Base-by-base conservation (phyloP, 1,284 basidiomycete species). In the Phaffia rhodozyma region DNA sequence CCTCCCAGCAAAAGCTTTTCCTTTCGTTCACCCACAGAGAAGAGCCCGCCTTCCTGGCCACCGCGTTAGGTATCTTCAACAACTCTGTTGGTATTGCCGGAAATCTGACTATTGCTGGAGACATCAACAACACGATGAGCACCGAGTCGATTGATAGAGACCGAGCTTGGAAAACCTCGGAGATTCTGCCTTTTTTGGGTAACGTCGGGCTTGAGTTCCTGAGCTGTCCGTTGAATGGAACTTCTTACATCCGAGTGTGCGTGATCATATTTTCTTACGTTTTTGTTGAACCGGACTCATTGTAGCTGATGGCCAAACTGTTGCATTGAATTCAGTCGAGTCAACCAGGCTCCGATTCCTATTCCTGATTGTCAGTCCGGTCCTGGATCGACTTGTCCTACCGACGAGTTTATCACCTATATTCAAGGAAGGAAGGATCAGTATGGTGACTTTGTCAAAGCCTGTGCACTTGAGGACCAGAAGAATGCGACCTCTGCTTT, bases 111-210 rank as follows among this genome's bases (percentile, higher is more conserved):
- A 47, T 58, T 52, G 67, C 20, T 65, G 67, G 60, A 34, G 66
- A 65, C 57, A 65, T 43, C 7, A 60, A 62, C 23, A 58, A 54
- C 20, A 66, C 65, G 27, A 61, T 72, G 49, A 67, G 70, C 3
- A 34, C 66, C 6, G 67, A 69, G 54, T 9, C 29, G 25, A 67
- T 69, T 51, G 61, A 68, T 13, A 51, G 63, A 5, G 54, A 65
- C 1, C 64, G 72, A 9, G 20, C 54, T 4, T 72, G 71, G 72
- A 68, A 71, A 60, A 73, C 73, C n/a, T 68, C 67, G 16, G 70
- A 72, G 54, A 66, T 74, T 6, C 59, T 74, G 6, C 73, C 73
- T 1, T 74, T 74, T 69, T 66, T 73, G 21, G 73, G 73, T 3
- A 71, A 73, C 59, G 62, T 74, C 55, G 71, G 70, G 23, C 62